Evolutionary conservation across 495 filamentous ascomycete species (phyloP).

Genomic region (Astrocystis sublimbata): DNA sequence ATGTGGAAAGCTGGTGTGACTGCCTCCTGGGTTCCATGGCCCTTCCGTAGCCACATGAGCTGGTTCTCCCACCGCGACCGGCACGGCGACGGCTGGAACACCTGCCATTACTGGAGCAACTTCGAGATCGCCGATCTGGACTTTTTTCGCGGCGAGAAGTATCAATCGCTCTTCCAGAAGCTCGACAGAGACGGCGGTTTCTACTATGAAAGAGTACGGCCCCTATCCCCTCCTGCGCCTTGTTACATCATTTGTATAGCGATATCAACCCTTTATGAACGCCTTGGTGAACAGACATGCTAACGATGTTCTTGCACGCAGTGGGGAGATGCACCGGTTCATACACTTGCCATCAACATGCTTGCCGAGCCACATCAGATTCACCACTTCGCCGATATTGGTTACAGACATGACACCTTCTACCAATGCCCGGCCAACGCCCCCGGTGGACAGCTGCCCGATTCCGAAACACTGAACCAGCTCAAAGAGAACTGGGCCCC

Average conservation of each 20-base stretch:
- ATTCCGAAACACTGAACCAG: constrained; percentile 32
- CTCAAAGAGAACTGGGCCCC: constrained; percentile 26
- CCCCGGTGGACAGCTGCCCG: constrained; percentile 40
- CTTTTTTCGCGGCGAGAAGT: constrained; percentile 51
- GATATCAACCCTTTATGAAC: background rate
- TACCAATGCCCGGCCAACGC: constrained; percentile 50
- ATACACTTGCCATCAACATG: constrained; percentile 52
- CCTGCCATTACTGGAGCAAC: constrained; percentile 61
- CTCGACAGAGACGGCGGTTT: constrained; percentile 54
- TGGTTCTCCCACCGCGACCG: constrained; percentile 41
- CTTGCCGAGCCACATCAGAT: constrained; percentile 50
- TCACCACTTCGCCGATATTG: constrained; percentile 56
- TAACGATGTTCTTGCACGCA: constrained; percentile 19
- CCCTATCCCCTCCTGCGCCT: background rate
- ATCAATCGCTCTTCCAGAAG: constrained; percentile 50
- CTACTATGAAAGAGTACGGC: constrained; percentile 51
- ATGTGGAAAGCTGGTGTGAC: constrained; percentile 44
- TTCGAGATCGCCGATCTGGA: constrained; percentile 58
- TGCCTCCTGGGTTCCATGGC: constrained; percentile 44
- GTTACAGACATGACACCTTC: constrained; percentile 53
- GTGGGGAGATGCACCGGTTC: constrained; percentile 60
- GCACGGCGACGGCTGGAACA: constrained; percentile 48
- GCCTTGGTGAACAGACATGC: background rate
- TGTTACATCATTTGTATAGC: background rate
- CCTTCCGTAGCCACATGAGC: constrained; percentile 37